These are phyloP conservation scores for Diutina neorugosa DNA, from an alignment of 1,139 yeast species.

Conservation along the genomic window DNA sequence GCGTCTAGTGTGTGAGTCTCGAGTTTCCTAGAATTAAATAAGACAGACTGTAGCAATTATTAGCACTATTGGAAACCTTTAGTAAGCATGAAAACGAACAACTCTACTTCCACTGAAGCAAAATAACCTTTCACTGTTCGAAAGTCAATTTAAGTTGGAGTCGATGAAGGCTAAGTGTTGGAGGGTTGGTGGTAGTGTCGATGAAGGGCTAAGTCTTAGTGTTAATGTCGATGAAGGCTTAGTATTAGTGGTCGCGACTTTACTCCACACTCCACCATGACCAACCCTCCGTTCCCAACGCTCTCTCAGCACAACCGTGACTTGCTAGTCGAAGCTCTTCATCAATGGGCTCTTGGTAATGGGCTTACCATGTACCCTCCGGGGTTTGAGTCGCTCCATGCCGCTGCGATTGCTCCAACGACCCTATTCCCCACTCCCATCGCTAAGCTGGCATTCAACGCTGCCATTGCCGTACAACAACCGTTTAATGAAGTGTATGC, in stretches of 20 bases:
- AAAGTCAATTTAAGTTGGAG: too few relatives aligned
- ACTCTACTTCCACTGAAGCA: too few relatives aligned
- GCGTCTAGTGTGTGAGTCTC: too few relatives aligned
- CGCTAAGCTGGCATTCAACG: slow-evolving; percentile 51
- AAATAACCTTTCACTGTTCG: too few relatives aligned
- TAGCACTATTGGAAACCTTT: too few relatives aligned
- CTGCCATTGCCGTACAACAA: slow-evolving; percentile 58
- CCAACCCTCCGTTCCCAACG: slow-evolving; percentile 17
- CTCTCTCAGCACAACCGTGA: slow-evolving; percentile 17
- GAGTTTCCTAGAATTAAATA: too few relatives aligned
- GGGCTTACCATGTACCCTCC: slow-evolving; percentile 76
- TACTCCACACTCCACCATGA: background rate
- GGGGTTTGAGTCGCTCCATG: slow-evolving; percentile 23
- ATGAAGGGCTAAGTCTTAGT: too few relatives aligned
- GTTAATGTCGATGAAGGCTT: too few relatives aligned
- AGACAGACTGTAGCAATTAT: too few relatives aligned
- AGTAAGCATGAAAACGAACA: too few relatives aligned
- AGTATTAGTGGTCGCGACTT: background rate
- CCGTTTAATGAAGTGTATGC: slow-evolving; percentile 66
- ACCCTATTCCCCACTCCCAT: slow-evolving; percentile 88
- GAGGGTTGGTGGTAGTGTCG: too few relatives aligned
- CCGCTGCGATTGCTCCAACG: slow-evolving; percentile 67
- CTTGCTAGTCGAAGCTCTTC: slow-evolving; percentile 18
- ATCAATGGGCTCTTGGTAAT: slow-evolving; percentile 67
- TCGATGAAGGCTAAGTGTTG: too few relatives aligned